Conservation (phyloP, 164 flowering plant genomes). For the Akebia trifoliata region DNA sequence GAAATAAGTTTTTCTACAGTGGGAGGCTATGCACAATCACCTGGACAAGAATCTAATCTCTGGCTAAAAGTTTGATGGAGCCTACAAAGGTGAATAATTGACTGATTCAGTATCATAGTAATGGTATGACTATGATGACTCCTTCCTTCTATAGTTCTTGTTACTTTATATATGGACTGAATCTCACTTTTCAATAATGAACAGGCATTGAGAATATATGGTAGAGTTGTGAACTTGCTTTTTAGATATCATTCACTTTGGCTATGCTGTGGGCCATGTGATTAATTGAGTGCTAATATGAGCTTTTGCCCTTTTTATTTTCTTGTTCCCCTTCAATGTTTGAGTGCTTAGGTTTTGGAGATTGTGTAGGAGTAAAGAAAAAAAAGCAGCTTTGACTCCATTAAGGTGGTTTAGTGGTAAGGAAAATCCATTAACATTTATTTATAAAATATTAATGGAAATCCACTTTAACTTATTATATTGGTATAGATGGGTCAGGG, state of each 20-base stretch:
- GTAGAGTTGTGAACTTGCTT: background rate
- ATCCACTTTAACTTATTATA: too few relatives aligned
- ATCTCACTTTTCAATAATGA: background rate
- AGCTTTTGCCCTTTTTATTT: background rate
- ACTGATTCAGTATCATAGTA: background rate
- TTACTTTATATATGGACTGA: background rate
- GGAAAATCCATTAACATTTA: too few relatives aligned
- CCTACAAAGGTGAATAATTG: background rate
- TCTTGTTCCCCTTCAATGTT: background rate
- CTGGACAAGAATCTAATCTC: background rate
- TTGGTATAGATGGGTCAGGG: too few relatives aligned
- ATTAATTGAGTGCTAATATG: background rate
- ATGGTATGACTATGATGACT: background rate
- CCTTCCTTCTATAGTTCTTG: background rate
- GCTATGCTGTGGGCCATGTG: too few relatives aligned
- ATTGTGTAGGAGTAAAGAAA: background rate
- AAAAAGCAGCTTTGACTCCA: too few relatives aligned
- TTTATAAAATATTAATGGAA: too few relatives aligned
- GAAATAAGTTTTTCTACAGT: background rate
- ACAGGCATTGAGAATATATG: slow-evolving; percentile 2
- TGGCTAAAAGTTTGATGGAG: background rate
- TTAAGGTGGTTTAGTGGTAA: too few relatives aligned
- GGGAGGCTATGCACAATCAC: background rate
- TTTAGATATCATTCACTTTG: background rate
- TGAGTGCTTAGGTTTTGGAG: slow-evolving; percentile 1